Conservation (phyloP, 345 rosid species). For the Moricandia moricandioides region DNA sequence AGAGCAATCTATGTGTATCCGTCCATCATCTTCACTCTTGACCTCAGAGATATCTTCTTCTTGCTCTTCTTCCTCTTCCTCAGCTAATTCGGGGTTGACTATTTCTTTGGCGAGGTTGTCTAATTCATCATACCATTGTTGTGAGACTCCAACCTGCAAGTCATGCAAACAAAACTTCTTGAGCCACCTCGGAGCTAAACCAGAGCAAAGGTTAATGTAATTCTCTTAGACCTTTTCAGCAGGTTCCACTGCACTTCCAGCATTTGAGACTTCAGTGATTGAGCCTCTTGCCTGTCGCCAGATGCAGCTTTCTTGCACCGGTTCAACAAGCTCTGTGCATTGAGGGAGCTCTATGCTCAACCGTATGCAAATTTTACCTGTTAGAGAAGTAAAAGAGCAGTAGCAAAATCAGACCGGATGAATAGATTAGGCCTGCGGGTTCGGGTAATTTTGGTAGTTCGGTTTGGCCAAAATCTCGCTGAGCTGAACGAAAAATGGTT, state of each 20-base stretch:
- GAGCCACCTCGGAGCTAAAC: conserved; percentile 5
- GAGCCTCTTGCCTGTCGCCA: conserved; percentile 90
- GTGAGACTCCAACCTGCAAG: conserved; percentile 78
- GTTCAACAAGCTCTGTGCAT: conserved; percentile 69
- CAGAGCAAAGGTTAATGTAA: conserved; percentile 17
- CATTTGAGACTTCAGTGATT: conserved; percentile 47
- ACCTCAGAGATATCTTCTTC: conserved; percentile 26
- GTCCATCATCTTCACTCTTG: conserved; percentile 45
- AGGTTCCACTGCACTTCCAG: conserved; percentile 44
- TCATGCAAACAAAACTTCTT: background rate
- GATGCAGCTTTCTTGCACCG: conserved; percentile 70
- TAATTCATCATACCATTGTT: conserved; percentile 88
- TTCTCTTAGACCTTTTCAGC: conserved; percentile 66
- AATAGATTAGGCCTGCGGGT: too few species aligned
- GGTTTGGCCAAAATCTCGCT: too few species aligned
- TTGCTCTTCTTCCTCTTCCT: conserved; percentile 45
- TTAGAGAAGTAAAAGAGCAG: background rate
- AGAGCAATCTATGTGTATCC: conserved; percentile 52
- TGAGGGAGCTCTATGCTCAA: conserved; percentile 63
- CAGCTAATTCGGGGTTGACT: conserved; percentile 42
- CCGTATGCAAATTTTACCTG: conserved; percentile 69
- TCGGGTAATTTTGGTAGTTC: too few species aligned
- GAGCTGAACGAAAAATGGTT: too few species aligned
- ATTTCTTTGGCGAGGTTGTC: conserved; percentile 71
- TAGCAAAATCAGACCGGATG: background rate